Percentiles rank a stretch among this genome's conserved stretches.
Evolutionary conservation across 345 rosid species (phyloP).

Genomic region (Ceriops tagal): DNA sequence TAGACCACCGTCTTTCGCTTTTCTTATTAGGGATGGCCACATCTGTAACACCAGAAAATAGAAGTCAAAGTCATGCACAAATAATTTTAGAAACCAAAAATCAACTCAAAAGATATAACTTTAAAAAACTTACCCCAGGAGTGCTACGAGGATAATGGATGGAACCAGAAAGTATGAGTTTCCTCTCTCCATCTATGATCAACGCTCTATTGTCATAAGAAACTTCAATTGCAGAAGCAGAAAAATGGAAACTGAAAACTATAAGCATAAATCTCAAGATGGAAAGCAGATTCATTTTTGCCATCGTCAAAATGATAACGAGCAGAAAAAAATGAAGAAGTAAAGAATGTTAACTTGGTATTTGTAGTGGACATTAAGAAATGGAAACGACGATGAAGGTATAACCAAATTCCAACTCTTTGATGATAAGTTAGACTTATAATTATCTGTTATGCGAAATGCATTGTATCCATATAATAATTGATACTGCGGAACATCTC

Average conservation of each 20-base stretch:
- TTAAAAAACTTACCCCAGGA: not conserved
- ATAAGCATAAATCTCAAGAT: not conserved
- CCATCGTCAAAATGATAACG: not conserved
- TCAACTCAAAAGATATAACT: not conserved
- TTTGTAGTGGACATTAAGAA: too few species aligned
- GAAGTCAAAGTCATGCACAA: not conserved
- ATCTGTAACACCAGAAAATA: not conserved
- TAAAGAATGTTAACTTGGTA: too few species aligned
- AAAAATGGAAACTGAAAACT: not conserved
- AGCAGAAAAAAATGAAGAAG: too few species aligned
- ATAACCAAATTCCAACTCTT: too few species aligned
- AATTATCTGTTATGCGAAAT: too few species aligned
- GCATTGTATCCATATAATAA: too few species aligned
- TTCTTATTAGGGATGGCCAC: not conserved
- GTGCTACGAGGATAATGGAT: slow-evolving; percentile 17
- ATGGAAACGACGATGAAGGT: too few species aligned
- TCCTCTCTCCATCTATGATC: slow-evolving; percentile 15
- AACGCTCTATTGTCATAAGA: slow-evolving; percentile 10
- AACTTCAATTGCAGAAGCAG: not conserved
- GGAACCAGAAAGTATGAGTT: slow-evolving; percentile 13
- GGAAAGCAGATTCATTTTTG: not conserved
- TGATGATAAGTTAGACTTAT: too few species aligned
- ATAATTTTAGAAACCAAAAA: not conserved
- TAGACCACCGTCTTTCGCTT: not conserved
- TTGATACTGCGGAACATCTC: too few species aligned